A percentile compares a stretch with the other conserved stretches of the same genome.
Evolutionary conservation across 257 asterid species (phyloP).

Genomic region (Nicotiana sylvestris): DNA sequence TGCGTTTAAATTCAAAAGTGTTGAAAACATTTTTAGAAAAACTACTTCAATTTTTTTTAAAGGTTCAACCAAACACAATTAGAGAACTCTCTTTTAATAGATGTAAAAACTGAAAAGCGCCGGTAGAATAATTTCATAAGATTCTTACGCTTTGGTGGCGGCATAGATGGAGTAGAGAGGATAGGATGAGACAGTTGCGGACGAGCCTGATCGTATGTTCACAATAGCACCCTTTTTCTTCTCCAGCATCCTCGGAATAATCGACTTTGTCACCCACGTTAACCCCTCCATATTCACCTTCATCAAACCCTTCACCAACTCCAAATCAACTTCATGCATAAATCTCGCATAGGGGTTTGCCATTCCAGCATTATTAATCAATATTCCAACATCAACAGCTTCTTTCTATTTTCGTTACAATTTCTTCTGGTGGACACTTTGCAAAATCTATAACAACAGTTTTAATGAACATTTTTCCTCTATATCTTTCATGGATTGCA

Average conservation of each 20-base stretch:
- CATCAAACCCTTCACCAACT: conserved; percentile 60
- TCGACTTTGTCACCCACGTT: conserved; percentile 75
- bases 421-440: conserved; percentile 57
- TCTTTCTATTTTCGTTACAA: conserved; percentile 56
- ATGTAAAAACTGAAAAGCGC: neutral
- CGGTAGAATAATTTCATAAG: neutral
- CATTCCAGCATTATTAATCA: conserved; percentile 77
- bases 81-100: no score
- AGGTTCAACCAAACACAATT: no score
- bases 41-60: no score
- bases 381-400: conserved; percentile 64
- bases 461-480: conserved; percentile 55
- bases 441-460: conserved; percentile 79
- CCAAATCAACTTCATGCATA: conserved; percentile 88
- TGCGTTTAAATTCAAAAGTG: no score
- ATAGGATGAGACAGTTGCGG: conserved; percentile 74
- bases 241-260: conserved; percentile 71
- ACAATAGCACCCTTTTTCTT: conserved; percentile 87
- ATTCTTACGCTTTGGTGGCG: conserved; percentile 92
- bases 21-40: no score
- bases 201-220: conserved; percentile 88
- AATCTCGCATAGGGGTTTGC: conserved; percentile 85
- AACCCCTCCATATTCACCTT: conserved; percentile 82
- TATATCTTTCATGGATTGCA: conserved; percentile 41
- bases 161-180: conserved; percentile 95